These are phyloP conservation scores for Leptoxyphium fumago DNA, from an alignment of 2,329 filamentous ascomycete genomes.

Conservation along the genomic window DNA sequence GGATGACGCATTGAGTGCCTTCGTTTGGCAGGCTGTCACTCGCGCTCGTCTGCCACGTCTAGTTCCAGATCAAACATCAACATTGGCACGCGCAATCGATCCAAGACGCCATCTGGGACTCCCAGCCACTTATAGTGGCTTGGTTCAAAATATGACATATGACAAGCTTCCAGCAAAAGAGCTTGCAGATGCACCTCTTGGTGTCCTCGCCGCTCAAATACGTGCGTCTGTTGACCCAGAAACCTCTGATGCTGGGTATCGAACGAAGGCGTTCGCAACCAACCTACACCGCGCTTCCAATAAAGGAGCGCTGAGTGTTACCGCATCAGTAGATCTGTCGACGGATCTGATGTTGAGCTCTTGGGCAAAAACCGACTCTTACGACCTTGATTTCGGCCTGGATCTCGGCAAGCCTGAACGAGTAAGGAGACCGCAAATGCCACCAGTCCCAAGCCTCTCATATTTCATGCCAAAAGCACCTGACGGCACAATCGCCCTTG, in stretches of 20 bases:
- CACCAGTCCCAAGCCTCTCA: conserved; percentile 31
- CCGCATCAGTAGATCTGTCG: conserved; percentile 22
- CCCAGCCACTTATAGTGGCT: conserved; percentile 31
- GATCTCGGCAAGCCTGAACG: conserved; percentile 32
- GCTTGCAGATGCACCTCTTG: conserved; percentile 16
- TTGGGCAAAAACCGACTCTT: conserved; percentile 35
- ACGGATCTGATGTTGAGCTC: conserved; percentile 39
- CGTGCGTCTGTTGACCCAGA: conserved; percentile 25
- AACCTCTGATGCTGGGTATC: conserved; percentile 20
- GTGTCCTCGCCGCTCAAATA: conserved; percentile 24
- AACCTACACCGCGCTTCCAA: conserved; percentile 21
- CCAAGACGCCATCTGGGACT: conserved; percentile 29
- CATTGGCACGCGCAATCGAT: conserved; percentile 36
- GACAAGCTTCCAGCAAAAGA: conserved; percentile 18
- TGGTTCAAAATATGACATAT: conserved; percentile 34
- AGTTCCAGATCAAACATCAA: conserved; percentile 9
- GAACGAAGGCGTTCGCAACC: conserved; percentile 29
- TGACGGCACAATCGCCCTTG: conserved; percentile 31
- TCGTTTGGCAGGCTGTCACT: conserved; percentile 30
- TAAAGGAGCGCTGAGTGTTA: conserved; percentile 22
- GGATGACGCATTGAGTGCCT: conserved; percentile 38
- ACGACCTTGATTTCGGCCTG: conserved; percentile 33
- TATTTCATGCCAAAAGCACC: conserved; percentile 34
- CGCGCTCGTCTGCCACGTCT: conserved; percentile 28
- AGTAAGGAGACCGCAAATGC: conserved; percentile 35